Conservation (phyloP, 352 stramenopile genomes). For the Phytophthora cajani region DNA sequence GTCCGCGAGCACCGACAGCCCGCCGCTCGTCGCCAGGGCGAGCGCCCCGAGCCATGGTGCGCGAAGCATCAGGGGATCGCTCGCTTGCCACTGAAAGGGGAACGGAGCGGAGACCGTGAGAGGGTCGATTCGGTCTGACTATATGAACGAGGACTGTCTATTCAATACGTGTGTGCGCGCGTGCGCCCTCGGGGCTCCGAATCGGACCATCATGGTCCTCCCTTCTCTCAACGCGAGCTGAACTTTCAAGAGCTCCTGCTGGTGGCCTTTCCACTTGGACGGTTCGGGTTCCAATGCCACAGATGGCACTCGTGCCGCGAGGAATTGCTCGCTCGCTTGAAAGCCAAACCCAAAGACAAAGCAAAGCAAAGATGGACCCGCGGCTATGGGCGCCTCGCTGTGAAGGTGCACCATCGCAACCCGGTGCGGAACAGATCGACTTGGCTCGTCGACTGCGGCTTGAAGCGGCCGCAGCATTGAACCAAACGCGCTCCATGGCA, state of each 20-base stretch:
- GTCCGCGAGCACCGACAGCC: conserved; percentile 21
- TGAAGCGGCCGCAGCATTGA: conserved; percentile 9
- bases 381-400: conserved; percentile 10
- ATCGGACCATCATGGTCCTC: conserved; percentile 26
- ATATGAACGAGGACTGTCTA: conserved; percentile 28
- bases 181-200: background rate
- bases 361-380: background rate
- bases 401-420: conserved; percentile 22
- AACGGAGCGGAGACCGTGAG: conserved; percentile 20
- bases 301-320: conserved; percentile 29
- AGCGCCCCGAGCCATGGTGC: conserved; percentile 37
- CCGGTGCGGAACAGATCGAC: conserved; percentile 21
- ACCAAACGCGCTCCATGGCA: conserved; percentile 28
- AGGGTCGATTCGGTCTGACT: conserved; percentile 23
- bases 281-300: conserved; percentile 28
- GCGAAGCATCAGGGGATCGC: conserved; percentile 22
- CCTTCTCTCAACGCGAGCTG: conserved; percentile 39
- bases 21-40: conserved; percentile 24
- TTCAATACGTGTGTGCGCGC: background rate
- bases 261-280: conserved; percentile 30
- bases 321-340: conserved; percentile 36
- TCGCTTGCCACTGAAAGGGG: conserved; percentile 28
- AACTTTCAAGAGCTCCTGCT: conserved; percentile 32
- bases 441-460: background rate
- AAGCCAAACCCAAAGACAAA: background rate